phyloP scores from a whole-genome alignment of 371 early-diverging fungal genomes.

The Mucor sp. region DNA sequence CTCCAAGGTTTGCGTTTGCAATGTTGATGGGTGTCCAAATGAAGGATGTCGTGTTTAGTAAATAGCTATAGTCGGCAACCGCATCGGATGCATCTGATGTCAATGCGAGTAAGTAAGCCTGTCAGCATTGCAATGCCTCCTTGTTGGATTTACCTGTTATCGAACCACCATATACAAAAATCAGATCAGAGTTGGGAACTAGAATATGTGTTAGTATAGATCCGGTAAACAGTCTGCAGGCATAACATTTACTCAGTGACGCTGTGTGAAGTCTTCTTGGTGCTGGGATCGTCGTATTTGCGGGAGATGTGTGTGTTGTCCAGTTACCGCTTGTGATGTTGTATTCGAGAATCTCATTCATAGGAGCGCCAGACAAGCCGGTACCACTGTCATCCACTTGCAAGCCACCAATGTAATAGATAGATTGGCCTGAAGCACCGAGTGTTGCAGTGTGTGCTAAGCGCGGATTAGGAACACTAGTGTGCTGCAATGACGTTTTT shows the following conservation, averaged over 20 bases:
- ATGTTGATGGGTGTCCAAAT: slow-evolving; percentile 9
- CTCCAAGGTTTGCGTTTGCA: not conserved
- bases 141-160: slow-evolving; percentile 12
- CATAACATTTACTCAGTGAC: slow-evolving; percentile 8
- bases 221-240: too few species aligned
- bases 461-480: not conserved
- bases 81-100: not conserved
- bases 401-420: slow-evolving; percentile 24
- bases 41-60: slow-evolving; percentile 16
- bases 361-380: slow-evolving; percentile 4
- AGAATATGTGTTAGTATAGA: too few species aligned
- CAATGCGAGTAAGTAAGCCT: not conserved
- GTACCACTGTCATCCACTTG: not conserved
- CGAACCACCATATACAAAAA: slow-evolving; percentile 23
- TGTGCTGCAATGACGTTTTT: not conserved
- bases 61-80: slow-evolving; percentile 17
- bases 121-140: not conserved
- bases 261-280: slow-evolving; percentile 25
- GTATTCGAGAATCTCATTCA: slow-evolving; percentile 17
- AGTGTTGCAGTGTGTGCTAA: slow-evolving; percentile 24
- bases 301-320: slow-evolving; percentile 4
- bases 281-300: slow-evolving; percentile 9
- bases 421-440: slow-evolving; percentile 7
- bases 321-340: slow-evolving; percentile 12
- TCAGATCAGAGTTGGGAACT: slow-evolving; percentile 19